Evolutionary conservation across 225 moss, liverwort and hornwort genomes (phyloP).

Genomic region (Lunularia cruciata): DNA sequence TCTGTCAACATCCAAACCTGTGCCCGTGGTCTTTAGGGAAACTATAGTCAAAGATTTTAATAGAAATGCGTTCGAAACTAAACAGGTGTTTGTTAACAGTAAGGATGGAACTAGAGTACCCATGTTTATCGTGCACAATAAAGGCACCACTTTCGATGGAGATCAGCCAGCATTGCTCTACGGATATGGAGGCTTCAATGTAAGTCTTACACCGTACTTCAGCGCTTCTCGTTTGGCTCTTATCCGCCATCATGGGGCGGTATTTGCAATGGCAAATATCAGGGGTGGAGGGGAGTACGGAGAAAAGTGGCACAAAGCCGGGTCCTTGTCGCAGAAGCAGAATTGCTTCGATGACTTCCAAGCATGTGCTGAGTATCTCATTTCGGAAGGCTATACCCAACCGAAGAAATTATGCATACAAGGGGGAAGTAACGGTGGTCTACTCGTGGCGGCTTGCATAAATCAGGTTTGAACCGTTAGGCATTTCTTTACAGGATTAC

Average conservation of each 20-base stretch:
- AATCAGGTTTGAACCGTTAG: constrained; percentile 56
- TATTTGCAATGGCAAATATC: constrained; percentile 69
- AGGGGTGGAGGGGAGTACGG: constrained; percentile 91
- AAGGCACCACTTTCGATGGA: constrained; percentile 48
- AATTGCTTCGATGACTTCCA: constrained; percentile 91
- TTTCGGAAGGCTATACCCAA: constrained; percentile 53
- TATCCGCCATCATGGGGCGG: constrained; percentile 67
- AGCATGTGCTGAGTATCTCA: constrained; percentile 67
- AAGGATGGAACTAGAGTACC: constrained; percentile 73
- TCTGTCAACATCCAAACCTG: constrained; percentile 40
- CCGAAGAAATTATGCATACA: constrained; percentile 71
- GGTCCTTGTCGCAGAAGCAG: constrained; percentile 70
- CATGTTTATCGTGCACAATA: constrained; percentile 65
- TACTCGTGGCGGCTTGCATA: constrained; percentile 78
- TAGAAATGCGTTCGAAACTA: constrained; percentile 63
- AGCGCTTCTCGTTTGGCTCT: constrained; percentile 64
- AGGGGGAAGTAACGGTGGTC: constrained; percentile 87
- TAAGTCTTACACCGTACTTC: constrained; percentile 81
- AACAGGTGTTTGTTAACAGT: constrained; percentile 72
- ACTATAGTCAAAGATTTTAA: constrained; percentile 55
- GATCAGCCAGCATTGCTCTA: constrained; percentile 63
- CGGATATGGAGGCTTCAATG: constrained; percentile 84
- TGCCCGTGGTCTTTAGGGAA: constrained; percentile 56
- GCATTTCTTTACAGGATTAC: no score
- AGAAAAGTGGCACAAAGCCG: constrained; percentile 90